These are phyloP conservation scores for Starmerella bombicola DNA, from an alignment of 805 yeast genomes.

Conservation along the genomic window DNA sequence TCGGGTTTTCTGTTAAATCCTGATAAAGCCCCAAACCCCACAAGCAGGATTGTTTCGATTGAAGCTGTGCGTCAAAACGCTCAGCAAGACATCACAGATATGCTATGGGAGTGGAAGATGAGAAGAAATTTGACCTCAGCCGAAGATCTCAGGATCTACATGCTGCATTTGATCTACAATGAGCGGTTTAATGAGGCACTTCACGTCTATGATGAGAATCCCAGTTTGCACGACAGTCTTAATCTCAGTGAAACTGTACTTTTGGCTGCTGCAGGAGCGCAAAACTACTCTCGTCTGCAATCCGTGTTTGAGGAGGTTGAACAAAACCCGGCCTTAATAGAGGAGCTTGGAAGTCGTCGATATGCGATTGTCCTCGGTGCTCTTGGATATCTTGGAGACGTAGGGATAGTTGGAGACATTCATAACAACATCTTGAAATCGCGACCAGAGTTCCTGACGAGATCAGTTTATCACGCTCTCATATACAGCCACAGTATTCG, in stretches of 20 bases:
- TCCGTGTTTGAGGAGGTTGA: conserved; percentile 36
- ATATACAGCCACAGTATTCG: conserved; percentile 33
- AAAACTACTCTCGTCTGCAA: conserved; percentile 46
- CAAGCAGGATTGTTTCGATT: too few relatives aligned
- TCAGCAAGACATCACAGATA: not conserved
- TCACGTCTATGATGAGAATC: conserved; percentile 30
- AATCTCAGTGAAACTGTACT: conserved; percentile 40
- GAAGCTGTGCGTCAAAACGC: not conserved
- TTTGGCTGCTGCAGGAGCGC: conserved; percentile 34
- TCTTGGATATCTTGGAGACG: conserved; percentile 40
- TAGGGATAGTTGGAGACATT: conserved; percentile 37
- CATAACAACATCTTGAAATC: conserved; percentile 38
- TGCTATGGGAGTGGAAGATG: conserved; percentile 28
- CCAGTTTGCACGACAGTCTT: conserved; percentile 34
- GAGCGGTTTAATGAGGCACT: conserved; percentile 23
- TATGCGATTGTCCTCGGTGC: conserved; percentile 52
- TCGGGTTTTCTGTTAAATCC: not conserved
- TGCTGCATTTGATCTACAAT: conserved; percentile 21
- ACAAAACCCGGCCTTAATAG: not conserved
- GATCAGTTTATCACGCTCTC: conserved; percentile 35
- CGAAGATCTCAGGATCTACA: conserved; percentile 23
- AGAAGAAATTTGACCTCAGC: conserved; percentile 12
- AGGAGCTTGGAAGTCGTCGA: conserved; percentile 33
- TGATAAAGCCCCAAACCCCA: not conserved
- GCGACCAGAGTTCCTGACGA: conserved; percentile 37